Percentiles rank a stretch among this genome's conserved stretches.
phyloP scores from a whole-genome alignment of 129 eudicot genomes.

The Erigeron canadensis region DNA sequence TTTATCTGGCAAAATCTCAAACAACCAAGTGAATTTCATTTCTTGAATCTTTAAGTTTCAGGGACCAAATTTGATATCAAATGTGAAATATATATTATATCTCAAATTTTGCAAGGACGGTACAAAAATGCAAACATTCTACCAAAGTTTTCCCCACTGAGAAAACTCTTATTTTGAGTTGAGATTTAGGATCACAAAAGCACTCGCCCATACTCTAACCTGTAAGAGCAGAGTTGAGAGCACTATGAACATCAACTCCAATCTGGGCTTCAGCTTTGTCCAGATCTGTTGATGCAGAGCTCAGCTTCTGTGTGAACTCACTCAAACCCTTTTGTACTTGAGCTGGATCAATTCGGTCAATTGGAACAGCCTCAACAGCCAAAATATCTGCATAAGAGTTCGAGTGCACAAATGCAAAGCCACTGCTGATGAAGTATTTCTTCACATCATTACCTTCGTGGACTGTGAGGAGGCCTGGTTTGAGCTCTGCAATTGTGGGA shows the following conservation, averaged over 20 bases:
- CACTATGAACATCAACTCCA: slow-evolving; percentile 75
- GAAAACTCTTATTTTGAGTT: slow-evolving; percentile 32
- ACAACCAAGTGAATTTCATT: neutral
- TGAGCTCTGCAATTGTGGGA: slow-evolving; percentile 75
- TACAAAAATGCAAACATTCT: slow-evolving; percentile 23
- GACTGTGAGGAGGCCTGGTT: slow-evolving; percentile 67
- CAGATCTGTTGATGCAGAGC: slow-evolving; percentile 20
- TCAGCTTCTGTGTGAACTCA: slow-evolving; percentile 67
- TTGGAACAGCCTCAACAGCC: slow-evolving; percentile 73
- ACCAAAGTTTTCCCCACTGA: slow-evolving; percentile 29
- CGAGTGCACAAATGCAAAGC: slow-evolving; percentile 75
- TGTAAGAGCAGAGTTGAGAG: slow-evolving; percentile 67
- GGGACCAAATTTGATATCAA: slow-evolving; percentile 12
- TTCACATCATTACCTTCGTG: slow-evolving; percentile 65
- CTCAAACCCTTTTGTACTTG: slow-evolving; percentile 67
- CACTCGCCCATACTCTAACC: slow-evolving; percentile 35
- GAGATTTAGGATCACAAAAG: slow-evolving; percentile 6
- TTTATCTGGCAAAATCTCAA: neutral
- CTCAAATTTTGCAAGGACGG: slow-evolving; percentile 21
- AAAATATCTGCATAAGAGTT: slow-evolving; percentile 69
- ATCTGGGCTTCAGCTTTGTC: slow-evolving; percentile 91
- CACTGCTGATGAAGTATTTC: slow-evolving; percentile 77
- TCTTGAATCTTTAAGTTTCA: slow-evolving; percentile 11
- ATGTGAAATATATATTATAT: slow-evolving; percentile 17
- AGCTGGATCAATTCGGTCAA: slow-evolving; percentile 62